Percentiles rank a stretch among this genome's conserved stretches.
Evolutionary conservation across 1,139 yeast genomes (phyloP).

Genomic region (Yamadazyma friedrichii): DNA sequence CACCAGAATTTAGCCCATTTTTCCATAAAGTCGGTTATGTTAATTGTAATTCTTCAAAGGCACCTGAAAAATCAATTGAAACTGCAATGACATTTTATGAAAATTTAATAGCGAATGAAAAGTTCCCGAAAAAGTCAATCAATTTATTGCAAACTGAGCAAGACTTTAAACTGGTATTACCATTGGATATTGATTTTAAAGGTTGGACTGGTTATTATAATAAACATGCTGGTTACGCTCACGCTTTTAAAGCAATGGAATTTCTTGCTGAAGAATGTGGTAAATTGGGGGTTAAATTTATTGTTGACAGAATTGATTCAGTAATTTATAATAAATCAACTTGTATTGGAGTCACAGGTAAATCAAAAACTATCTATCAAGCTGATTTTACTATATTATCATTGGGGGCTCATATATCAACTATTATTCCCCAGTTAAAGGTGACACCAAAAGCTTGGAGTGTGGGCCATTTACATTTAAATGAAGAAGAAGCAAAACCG

Average conservation of each 20-base stretch:
- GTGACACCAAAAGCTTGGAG: slow-evolving; percentile 28
- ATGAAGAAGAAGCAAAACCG: slow-evolving; percentile 28
- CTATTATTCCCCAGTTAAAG: slow-evolving; percentile 31
- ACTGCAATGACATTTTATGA: slow-evolving; percentile 9
- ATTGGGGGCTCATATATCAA: slow-evolving; percentile 38
- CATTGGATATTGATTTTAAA: slow-evolving; percentile 13
- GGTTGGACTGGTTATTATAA: slow-evolving; percentile 17
- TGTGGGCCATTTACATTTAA: slow-evolving; percentile 38
- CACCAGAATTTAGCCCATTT: slow-evolving; percentile 10
- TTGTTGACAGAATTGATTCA: slow-evolving; percentile 26
- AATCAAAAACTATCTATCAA: slow-evolving; percentile 5
- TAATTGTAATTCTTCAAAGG: slow-evolving; percentile 14
- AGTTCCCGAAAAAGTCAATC: slow-evolving; percentile 9
- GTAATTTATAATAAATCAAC: slow-evolving; percentile 13
- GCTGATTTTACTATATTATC: slow-evolving; percentile 31
- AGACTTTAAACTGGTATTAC: slow-evolving; percentile 11
- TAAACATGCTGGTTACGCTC: slow-evolving; percentile 18
- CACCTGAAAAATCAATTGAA: slow-evolving; percentile 12
- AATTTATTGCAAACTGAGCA: slow-evolving; percentile 7
- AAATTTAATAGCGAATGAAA: slow-evolving; percentile 9
- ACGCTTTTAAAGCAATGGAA: slow-evolving; percentile 15
- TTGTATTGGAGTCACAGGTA: slow-evolving; percentile 16
- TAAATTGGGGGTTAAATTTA: slow-evolving; percentile 29
- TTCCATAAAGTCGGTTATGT: slow-evolving; percentile 16
- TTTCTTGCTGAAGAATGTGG: slow-evolving; percentile 22